phyloP scores from a whole-genome alignment of 2,329 filamentous ascomycete genomes.

The Exophiala mesophila region DNA sequence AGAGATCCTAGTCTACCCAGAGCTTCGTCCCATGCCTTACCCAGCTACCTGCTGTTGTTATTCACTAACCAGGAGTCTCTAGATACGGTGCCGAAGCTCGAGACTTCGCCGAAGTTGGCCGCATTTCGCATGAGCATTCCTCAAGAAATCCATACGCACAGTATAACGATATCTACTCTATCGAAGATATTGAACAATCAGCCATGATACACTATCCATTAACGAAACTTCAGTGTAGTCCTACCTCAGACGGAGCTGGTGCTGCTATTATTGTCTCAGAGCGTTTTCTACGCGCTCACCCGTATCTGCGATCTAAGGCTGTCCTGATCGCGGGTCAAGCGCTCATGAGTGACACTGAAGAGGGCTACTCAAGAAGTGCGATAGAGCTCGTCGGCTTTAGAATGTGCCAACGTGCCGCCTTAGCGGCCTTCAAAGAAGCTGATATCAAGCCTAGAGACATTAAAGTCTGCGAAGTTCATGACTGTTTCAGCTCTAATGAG shows the following conservation, averaged over 20 bases:
- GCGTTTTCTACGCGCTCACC: slow-evolving; percentile 79
- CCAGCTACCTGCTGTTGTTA: too few relatives aligned
- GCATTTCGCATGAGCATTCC: slow-evolving; percentile 88
- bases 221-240: slow-evolving; percentile 98
- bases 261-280: slow-evolving; percentile 86
- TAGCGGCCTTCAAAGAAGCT: slow-evolving; percentile 68
- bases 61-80: slow-evolving; percentile 1
- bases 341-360: slow-evolving; percentile 74
- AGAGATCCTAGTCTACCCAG: too few relatives aligned
- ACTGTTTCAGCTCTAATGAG: slow-evolving; percentile 97
- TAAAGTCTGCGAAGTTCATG: slow-evolving; percentile 89
- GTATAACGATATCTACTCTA: slow-evolving; percentile 86
- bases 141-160: slow-evolving; percentile 95
- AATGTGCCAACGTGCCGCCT: slow-evolving; percentile 71
- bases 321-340: slow-evolving; percentile 83
- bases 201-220: slow-evolving; percentile 79
- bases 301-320: slow-evolving; percentile 74
- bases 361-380: slow-evolving; percentile 68
- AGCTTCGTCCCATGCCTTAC: too few relatives aligned
- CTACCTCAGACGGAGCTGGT: slow-evolving; percentile 86
- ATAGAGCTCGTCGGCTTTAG: slow-evolving; percentile 88
- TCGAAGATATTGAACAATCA: slow-evolving; percentile 71
- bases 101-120: slow-evolving; percentile 92
- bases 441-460: slow-evolving; percentile 61
- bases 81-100: slow-evolving; percentile 75